A percentile compares a stretch with the other conserved stretches of the same genome.
Evolutionary conservation across 441 rosid species (phyloP).

Genomic region (Metrosideros polymorpha): DNA sequence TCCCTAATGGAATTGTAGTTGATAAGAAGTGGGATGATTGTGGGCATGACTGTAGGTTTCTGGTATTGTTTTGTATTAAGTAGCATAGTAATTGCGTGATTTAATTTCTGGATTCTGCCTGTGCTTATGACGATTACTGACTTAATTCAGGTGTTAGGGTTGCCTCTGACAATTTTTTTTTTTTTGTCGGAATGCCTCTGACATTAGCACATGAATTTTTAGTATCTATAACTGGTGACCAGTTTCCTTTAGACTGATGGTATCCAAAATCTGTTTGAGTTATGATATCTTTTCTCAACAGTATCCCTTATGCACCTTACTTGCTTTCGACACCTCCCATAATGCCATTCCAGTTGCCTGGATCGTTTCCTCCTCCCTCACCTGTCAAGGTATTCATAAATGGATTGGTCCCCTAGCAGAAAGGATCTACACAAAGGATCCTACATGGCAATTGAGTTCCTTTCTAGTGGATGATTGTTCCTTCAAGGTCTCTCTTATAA

Average conservation of each 20-base stretch:
- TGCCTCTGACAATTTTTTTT: not conserved
- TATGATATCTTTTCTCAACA: conserved; percentile 11
- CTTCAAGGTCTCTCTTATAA: conserved; percentile 23
- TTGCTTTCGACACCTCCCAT: conserved; percentile 35
- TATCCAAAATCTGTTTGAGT: not conserved
- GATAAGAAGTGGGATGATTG: not conserved
- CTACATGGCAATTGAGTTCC: conserved; percentile 35
- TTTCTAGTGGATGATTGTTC: conserved; percentile 41
- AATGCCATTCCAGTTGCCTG: conserved; percentile 54
- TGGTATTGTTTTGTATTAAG: not conserved
- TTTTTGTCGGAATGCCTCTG: too few species aligned
- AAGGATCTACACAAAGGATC: conserved; percentile 35
- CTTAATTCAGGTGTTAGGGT: not conserved
- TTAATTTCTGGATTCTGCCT: not conserved
- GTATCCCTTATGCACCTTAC: conserved; percentile 38
- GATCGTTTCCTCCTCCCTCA: conserved; percentile 35
- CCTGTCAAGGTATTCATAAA: conserved; percentile 26
- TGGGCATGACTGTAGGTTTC: not conserved
- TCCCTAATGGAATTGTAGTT: not conserved
- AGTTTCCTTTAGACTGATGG: not conserved
- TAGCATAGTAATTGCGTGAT: not conserved
- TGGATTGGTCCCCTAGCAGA: conserved; percentile 43
- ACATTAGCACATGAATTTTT: not conserved
- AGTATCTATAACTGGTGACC: conserved; percentile 1
- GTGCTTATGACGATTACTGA: not conserved